Conservation (phyloP, 345 rosid genomes). For the Eucalyptus leucophloia region DNA sequence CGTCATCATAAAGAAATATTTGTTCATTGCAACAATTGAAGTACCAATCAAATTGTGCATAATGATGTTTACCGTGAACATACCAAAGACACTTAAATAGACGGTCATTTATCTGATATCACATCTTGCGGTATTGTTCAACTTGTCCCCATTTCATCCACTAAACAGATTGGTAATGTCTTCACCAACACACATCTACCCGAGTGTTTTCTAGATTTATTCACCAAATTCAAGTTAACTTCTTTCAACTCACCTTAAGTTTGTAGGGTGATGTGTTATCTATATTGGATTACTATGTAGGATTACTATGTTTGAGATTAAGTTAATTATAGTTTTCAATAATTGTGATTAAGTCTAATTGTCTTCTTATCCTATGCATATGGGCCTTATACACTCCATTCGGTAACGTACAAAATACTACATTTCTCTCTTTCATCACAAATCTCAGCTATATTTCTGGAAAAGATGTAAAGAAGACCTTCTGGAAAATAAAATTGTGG, state of each 20-base stretch:
- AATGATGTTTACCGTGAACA: no score
- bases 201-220: fast-evolving
- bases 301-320: background rate
- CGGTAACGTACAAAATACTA: background rate
- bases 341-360: background rate
- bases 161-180: no score
- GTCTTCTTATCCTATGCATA: background rate
- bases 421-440: background rate
- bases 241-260: background rate
- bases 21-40: background rate
- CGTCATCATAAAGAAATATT: fast-evolving
- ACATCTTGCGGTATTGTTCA: fast-evolving
- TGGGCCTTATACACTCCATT: background rate
- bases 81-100: no score
- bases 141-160: background rate
- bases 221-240: background rate
- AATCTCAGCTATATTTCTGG: background rate
- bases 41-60: background rate
- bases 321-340: no score
- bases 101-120: background rate
- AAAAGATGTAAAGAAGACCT: background rate
- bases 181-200: background rate
- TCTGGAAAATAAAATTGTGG: background rate
- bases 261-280: no score
- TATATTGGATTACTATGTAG: background rate